Base-by-base conservation (phyloP, 139 green algal species). In the Zygnema cylindricum region DNA sequence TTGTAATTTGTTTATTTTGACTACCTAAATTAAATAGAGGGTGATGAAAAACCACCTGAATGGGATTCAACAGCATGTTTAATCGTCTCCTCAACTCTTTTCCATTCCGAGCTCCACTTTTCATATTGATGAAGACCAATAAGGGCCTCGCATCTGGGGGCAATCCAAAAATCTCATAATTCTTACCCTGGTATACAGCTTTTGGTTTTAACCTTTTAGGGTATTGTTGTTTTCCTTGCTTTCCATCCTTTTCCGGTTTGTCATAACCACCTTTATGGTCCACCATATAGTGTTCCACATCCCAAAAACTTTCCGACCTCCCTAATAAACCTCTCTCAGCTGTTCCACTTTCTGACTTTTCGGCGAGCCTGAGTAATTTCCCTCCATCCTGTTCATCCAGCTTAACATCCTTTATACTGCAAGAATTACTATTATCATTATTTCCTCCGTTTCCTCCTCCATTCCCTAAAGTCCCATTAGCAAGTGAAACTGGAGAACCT, bases 1-100 rank as follows among this genome's bases (percentile, higher is more conserved):
- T n/a, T n/a, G n/a, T n/a, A n/a, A n/a, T n/a, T n/a, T n/a, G n/a
- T n/a, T n/a, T n/a, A n/a, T n/a, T n/a, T n/a, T n/a, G n/a, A n/a
- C n/a, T n/a, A n/a, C n/a, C n/a, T n/a, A n/a, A n/a, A n/a, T n/a
- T n/a, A n/a, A n/a, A n/a, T n/a, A n/a, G n/a, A n/a, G n/a, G n/a
- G n/a, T n/a, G n/a, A n/a, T n/a, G n/a, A n/a, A n/a, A n/a, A n/a
- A n/a, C n/a, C 39, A 94, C 94, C 93, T 97, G 95, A 23, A 97
- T 77, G 0, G 95, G 95, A 87, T 98, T 95, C 38, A 98, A 91
- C n/a, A 95, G 73, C 77, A 95, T 94, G 83, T 95, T 93, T 82
- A 98, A 95, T 1, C 87, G 87, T 1, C 87, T 81, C 0, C 36
- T 75, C 63, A 94, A 91, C 30, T 79, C 75, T 2, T 75, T 32